phyloP scores from a whole-genome alignment of 768 basidiomycete species.

The Leccinellum rugosiceps region DNA sequence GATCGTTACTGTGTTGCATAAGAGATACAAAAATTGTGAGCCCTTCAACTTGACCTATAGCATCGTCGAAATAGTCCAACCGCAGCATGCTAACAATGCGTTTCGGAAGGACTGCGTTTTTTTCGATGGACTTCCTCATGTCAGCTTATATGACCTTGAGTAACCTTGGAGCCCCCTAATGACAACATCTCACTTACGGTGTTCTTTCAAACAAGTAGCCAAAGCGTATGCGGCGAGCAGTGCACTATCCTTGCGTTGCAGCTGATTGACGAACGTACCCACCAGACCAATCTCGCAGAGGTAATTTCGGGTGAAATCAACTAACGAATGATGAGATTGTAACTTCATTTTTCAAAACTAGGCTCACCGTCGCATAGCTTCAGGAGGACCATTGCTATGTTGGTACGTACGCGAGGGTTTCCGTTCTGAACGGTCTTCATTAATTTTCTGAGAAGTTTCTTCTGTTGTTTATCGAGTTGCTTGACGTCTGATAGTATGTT shows the following conservation, averaged over 20 bases:
- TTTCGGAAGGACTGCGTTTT: neutral
- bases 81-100: conserved; percentile 20
- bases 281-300: conserved; percentile 8
- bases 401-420: conserved; percentile 17
- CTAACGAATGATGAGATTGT: conserved; percentile 7
- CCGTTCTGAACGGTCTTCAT: neutral
- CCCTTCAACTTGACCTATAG: conserved; percentile 21
- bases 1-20: conserved; percentile 18
- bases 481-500: conserved; percentile 1
- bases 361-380: conserved; percentile 20
- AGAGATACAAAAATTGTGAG: conserved; percentile 24
- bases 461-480: neutral
- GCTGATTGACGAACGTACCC: conserved; percentile 14
- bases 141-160: conserved; percentile 6
- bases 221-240: conserved; percentile 24
- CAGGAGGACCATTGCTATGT: conserved; percentile 21
- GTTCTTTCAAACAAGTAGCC: conserved; percentile 10
- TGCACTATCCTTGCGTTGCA: conserved; percentile 13
- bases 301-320: neutral
- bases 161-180: neutral
- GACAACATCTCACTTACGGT: conserved; percentile 4
- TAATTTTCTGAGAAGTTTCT: conserved; percentile 12
- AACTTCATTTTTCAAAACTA: neutral
- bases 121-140: conserved; percentile 8
- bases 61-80: conserved; percentile 24